Base-by-base conservation (phyloP, 305 asterid species). In the Nicotiana rustica region DNA sequence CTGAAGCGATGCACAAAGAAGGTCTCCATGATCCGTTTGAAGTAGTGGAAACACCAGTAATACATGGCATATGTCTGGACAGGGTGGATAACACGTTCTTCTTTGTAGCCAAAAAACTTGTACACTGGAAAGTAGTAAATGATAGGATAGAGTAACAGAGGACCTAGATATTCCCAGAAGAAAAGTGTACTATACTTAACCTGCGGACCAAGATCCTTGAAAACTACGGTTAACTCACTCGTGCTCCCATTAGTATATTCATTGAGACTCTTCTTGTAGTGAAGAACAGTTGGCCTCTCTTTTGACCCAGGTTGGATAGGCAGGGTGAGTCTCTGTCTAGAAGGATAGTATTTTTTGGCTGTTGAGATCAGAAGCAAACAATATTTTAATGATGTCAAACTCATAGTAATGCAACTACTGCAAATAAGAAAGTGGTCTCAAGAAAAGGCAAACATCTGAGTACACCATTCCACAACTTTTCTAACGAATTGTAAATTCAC, bases 1-100 rank as follows among this genome's bases (percentile, higher is more conserved):
- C 98, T 94, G 85, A 96, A 96, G 10, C 95, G 97, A 87, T 96
- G 99, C 83, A 96, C 98, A 68, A 94, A 96, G 69, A 96, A 96
- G 75, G 99, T 96, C 68, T 94, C 98, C 93, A 92, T 86, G n/a
- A 96, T 94, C 49, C 99, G 97, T 80, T 96, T 96, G 68, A 91
- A 91, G 90, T 96, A 96, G 90, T 96, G 99, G 86, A 94, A 90
- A 77, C 94, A 93, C 98, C 98, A 96, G 91, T 91, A 94, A 77
- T 93, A 94, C 83, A 96, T 60, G 68, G 99, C 99, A 77, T 94
- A 96, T 13, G 99, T 92, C 86, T 96, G 99, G 56, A 81, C 95
- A 3, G 97, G 97, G 86, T 92, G 95, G 78, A 86, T 90, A 68
- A 89, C 86, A 60, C 93, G 97, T 79, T 92, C 90, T 59, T 84